phyloP scores from a whole-genome alignment of 2,329 filamentous ascomycete genomes.

The Alternaria sp. region DNA sequence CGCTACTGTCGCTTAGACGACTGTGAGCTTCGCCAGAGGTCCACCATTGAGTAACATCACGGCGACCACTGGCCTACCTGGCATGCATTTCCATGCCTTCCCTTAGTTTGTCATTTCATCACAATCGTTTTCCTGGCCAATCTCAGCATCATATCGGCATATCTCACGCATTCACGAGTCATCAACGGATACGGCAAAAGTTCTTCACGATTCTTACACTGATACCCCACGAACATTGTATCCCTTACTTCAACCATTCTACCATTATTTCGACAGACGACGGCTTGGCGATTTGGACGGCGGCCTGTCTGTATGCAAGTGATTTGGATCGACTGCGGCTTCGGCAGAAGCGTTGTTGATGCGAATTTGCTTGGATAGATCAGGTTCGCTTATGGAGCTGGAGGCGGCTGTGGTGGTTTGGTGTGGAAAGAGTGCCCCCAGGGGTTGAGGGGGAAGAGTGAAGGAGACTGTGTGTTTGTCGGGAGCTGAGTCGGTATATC shows the following conservation, averaged over 20 bases:
- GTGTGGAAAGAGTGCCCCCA: constrained; percentile 30
- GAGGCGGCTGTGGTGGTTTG: constrained; percentile 44
- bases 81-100: constrained; percentile 17
- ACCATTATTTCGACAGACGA: constrained; percentile 45
- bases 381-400: constrained; percentile 30
- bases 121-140: constrained; percentile 42
- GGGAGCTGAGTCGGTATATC: constrained; percentile 33
- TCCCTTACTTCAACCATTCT: constrained; percentile 45
- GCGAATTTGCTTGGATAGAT: constrained; percentile 34
- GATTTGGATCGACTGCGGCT: constrained; percentile 11
- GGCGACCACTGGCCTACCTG: constrained; percentile 12
- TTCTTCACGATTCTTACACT: constrained; percentile 51
- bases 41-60: constrained; percentile 28
- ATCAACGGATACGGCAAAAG: constrained; percentile 43
- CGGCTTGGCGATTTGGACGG: constrained; percentile 46
- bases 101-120: constrained; percentile 21
- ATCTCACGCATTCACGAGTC: constrained; percentile 48
- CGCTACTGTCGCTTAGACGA: constrained; percentile 45
- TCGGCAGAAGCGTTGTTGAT: constrained; percentile 8
- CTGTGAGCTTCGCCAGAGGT: not conserved
- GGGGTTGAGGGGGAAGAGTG: constrained; percentile 30
- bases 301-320: constrained; percentile 24
- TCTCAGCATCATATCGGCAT: constrained; percentile 43
- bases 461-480: constrained; percentile 36
- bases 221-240: constrained; percentile 53